Conservation (phyloP, 495 filamentous ascomycete genomes). For the Aspergillus kassunensis region DNA sequence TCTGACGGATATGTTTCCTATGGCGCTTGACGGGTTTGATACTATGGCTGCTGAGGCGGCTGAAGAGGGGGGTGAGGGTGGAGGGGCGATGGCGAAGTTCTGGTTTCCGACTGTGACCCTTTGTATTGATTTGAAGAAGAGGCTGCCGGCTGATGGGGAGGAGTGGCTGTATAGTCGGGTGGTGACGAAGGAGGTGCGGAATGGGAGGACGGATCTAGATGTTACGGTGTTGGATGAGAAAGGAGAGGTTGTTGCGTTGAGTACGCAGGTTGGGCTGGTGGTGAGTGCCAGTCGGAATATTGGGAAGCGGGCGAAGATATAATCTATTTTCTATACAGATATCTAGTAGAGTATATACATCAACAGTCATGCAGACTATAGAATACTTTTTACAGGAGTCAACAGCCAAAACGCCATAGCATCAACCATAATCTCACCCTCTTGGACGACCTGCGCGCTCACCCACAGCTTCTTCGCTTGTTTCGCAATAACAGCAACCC, state of each 20-base stretch:
- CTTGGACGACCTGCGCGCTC: conserved; percentile 36
- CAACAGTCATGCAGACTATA: conserved; percentile 1
- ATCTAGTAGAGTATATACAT: conserved; percentile 10
- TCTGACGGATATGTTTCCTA: conserved; percentile 61
- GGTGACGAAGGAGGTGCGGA: conserved; percentile 52
- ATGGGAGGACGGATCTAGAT: conserved; percentile 64
- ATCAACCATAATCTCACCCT: conserved; percentile 34
- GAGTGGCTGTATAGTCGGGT: conserved; percentile 64
- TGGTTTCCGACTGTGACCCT: conserved; percentile 81
- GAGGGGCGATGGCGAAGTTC: conserved; percentile 30
- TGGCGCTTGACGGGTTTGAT: conserved; percentile 48
- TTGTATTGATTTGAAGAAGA: conserved; percentile 64
- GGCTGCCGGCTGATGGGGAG: conserved; percentile 52
- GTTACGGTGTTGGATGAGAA: conserved; percentile 55
- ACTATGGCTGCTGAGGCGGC: conserved; percentile 19
- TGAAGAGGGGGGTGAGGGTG: conserved; percentile 10
- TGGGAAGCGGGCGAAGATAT: conserved; percentile 35
- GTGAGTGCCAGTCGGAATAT: conserved; percentile 53
- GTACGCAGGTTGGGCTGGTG: conserved; percentile 59
- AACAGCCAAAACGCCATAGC: conserved; percentile 43
- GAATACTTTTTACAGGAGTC: conserved; percentile 5
- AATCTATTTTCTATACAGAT: conserved; percentile 7
- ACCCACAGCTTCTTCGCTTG: conserved; percentile 40
- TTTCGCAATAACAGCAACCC: conserved; percentile 32
- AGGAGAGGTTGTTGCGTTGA: conserved; percentile 57